These are phyloP conservation scores for Takashimella tepidaria DNA, from an alignment of 1,284 basidiomycete species.

Conservation along the genomic window DNA sequence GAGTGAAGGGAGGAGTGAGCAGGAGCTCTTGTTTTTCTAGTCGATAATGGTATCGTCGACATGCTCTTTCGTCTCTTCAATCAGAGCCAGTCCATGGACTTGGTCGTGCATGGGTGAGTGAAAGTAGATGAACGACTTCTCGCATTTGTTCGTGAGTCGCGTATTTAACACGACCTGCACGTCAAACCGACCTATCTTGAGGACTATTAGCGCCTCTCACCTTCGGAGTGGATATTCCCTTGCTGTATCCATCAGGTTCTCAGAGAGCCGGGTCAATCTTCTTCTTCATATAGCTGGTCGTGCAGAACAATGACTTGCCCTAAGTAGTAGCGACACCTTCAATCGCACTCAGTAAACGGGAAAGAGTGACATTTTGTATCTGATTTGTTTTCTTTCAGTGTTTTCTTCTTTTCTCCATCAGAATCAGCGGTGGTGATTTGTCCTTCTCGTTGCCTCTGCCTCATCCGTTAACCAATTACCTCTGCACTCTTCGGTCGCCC, in stretches of 20 bases:
- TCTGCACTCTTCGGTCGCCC: too few species aligned
- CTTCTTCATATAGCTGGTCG: slow-evolving; percentile 63
- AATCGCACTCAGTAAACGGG: slow-evolving; percentile 72
- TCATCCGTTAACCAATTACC: too few species aligned
- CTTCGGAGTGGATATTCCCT: too few species aligned
- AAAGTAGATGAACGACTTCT: slow-evolving; percentile 72
- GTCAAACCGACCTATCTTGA: slow-evolving; percentile 69
- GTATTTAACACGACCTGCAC: slow-evolving; percentile 83
- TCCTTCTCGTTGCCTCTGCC: slow-evolving; percentile 11
- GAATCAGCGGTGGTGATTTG: slow-evolving; percentile 7
- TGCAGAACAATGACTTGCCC: slow-evolving; percentile 71
- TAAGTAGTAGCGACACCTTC: slow-evolving; percentile 82
- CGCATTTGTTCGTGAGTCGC: slow-evolving; percentile 64
- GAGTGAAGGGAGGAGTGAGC: neutral
- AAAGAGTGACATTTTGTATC: slow-evolving; percentile 57
- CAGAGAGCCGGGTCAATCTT: slow-evolving; percentile 70
- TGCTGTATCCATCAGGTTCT: slow-evolving; percentile 34
- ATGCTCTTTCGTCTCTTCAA: too few species aligned
- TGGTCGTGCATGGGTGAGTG: slow-evolving; percentile 57
- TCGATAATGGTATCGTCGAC: neutral
- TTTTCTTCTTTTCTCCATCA: slow-evolving; percentile 26
- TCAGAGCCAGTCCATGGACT: too few species aligned
- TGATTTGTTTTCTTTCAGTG: slow-evolving; percentile 30
- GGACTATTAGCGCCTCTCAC: slow-evolving; percentile 46
- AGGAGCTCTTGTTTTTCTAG: slow-evolving; percentile 31